Evolutionary conservation across 176 grass and related monocot species (phyloP), one percentile per base, ranked within the genome.

Genomic region (Aegilops longissima): DNA sequence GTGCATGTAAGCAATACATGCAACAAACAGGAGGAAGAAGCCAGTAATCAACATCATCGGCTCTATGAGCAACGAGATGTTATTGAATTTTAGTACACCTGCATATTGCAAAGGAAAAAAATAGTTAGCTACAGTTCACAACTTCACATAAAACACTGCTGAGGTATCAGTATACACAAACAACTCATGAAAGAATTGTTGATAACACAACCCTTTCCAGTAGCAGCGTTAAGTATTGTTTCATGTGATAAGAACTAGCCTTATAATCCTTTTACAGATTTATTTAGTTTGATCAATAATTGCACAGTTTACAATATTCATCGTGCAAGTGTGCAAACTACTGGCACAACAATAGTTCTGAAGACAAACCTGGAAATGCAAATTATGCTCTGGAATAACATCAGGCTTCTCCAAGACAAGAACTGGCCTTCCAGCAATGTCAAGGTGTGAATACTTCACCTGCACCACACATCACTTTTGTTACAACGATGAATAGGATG

Each of bases 391-490:
- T 5, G 97, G 97, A 89, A 96, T 90, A 88, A 99, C 94, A 90
- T 93, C 92, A 85, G 78, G 77, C 74, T 94, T 99, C 87, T 99
- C 94, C 67, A 97, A 82, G 84, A 94, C 87, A 25, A 93, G 66
- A 69, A 99, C 97, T 70, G 94, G 94, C 36, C 97, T 95, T 84
- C 97, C 97, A 52, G 88, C 77, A 89, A 93, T 94, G 64, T 99
- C 97, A 80, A 99, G 94, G 61, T 99, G 94, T 70, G 97, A 96
- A 94, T 93, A 94, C 81, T 99, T 99, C 64, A 96, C 91, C 97
- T 99, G 91, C 70, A 90, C 61, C 76, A 74, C 25, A 77, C 40
- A 73, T 47, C 23, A 89, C 73, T 78, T 51, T 14, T 83, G 66
- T 79, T 88, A 87, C 63, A 81, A 80, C 23, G 70, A 78, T 4